These are phyloP conservation scores for Naumovozyma dairenensis DNA, from an alignment of 805 yeast species.

Conservation along the genomic window DNA sequence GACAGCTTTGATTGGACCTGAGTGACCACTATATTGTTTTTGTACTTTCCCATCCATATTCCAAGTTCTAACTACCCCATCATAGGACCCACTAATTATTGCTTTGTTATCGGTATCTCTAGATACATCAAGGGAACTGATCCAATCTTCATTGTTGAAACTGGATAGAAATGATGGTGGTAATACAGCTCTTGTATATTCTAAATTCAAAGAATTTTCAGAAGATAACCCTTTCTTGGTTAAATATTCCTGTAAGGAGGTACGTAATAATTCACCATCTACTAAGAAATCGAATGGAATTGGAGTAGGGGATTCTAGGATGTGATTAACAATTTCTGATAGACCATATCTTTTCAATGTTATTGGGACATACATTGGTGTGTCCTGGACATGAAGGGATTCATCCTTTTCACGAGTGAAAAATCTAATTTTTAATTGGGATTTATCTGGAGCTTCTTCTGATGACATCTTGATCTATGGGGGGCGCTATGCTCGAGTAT, in stretches of 20 bases:
- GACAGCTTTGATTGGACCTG: slow-evolving; percentile 76
- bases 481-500: too few species aligned
- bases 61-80: slow-evolving; percentile 89
- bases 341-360: slow-evolving; percentile 81
- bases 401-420: slow-evolving; percentile 80
- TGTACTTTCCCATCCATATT: slow-evolving; percentile 70
- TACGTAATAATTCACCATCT: slow-evolving; percentile 71
- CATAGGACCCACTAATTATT: slow-evolving; percentile 84
- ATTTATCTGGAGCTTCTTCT: slow-evolving; percentile 33
- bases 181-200: slow-evolving; percentile 82
- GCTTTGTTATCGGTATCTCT: slow-evolving; percentile 27
- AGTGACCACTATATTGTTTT: slow-evolving; percentile 78
- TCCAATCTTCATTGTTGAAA: slow-evolving; percentile 92
- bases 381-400: slow-evolving; percentile 58
- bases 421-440: slow-evolving; percentile 74
- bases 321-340: slow-evolving; percentile 90
- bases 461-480: too few species aligned
- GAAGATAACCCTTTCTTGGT: slow-evolving; percentile 66
- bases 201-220: slow-evolving; percentile 71
- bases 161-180: slow-evolving; percentile 92
- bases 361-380: slow-evolving; percentile 83
- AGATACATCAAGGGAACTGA: slow-evolving; percentile 51
- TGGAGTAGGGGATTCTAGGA: slow-evolving; percentile 44
- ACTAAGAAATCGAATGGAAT: slow-evolving; percentile 90
- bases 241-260: slow-evolving; percentile 72